Evolutionary conservation across 441 rosid species (phyloP).

Genomic region (Corymbia citriodora): DNA sequence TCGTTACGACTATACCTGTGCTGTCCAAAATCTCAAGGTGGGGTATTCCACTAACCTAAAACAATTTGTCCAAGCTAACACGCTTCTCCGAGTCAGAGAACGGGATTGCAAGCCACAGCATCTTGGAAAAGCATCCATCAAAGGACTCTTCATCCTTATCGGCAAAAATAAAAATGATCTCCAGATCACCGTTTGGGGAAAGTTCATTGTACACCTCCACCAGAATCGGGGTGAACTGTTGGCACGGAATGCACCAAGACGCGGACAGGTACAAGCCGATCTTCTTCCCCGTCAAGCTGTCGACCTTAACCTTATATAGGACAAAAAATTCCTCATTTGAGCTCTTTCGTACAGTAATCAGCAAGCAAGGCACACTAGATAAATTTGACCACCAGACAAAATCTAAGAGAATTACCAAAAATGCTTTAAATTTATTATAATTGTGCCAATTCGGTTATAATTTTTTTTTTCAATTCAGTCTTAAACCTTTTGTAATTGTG

Average conservation of each 20-base stretch:
- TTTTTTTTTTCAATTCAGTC: no score
- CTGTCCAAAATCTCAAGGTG: slow-evolving; percentile 19
- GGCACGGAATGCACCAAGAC: background rate
- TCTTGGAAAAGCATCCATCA: slow-evolving; percentile 18
- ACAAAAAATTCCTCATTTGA: background rate
- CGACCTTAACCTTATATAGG: background rate
- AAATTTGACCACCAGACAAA: background rate
- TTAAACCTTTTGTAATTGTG: no score
- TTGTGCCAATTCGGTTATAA: no score
- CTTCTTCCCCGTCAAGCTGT: background rate
- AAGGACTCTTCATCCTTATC: slow-evolving; percentile 33
- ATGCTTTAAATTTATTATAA: no score
- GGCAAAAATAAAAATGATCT: slow-evolving; percentile 20
- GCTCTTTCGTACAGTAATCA: background rate
- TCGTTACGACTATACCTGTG: background rate
- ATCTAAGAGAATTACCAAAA: no score
- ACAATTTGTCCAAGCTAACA: slow-evolving; percentile 8
- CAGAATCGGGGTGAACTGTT: background rate
- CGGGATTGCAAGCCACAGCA: slow-evolving; percentile 44
- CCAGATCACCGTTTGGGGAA: background rate
- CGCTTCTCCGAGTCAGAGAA: slow-evolving; percentile 19
- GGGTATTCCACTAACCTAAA: slow-evolving; percentile 24
- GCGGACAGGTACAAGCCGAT: background rate
- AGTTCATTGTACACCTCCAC: slow-evolving; percentile 10
- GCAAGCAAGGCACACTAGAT: background rate